Percentiles rank a stretch among this genome's conserved stretches.
Conservation (phyloP, 768 basidiomycete species). For the Myochromella boudieri region DNA sequence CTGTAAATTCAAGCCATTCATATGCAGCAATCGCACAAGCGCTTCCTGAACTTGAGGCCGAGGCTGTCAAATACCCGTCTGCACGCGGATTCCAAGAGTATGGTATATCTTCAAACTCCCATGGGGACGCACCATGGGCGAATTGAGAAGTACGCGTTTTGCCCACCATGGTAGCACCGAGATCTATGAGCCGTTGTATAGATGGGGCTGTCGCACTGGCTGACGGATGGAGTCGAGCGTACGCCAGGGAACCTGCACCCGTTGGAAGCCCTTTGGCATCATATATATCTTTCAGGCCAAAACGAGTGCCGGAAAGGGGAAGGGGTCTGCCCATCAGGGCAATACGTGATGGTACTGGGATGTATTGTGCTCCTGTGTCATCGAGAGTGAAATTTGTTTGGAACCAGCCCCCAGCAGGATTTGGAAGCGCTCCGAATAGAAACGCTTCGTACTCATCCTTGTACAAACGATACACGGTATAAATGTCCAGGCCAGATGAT, state of each 20-base stretch:
- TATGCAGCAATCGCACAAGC: slow-evolving; percentile 39
- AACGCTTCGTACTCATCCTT: slow-evolving; percentile 44
- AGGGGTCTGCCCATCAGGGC: slow-evolving; percentile 28
- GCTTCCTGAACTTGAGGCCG: slow-evolving; percentile 38
- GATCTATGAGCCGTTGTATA: slow-evolving; percentile 42
- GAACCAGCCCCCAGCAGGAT: slow-evolving; percentile 31
- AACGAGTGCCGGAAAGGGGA: slow-evolving; percentile 44
- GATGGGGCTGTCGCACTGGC: slow-evolving; percentile 37
- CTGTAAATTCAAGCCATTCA: slow-evolving; percentile 36
- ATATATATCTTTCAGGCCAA: slow-evolving; percentile 48
- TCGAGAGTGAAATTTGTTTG: slow-evolving; percentile 30
- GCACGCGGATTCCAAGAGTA: slow-evolving; percentile 39
- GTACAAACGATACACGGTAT: slow-evolving; percentile 36
- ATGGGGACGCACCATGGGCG: slow-evolving; percentile 44
- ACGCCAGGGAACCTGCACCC: slow-evolving; percentile 33
- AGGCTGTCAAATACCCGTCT: slow-evolving; percentile 35
- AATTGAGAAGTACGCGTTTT: slow-evolving; percentile 56
- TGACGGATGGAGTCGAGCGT: slow-evolving; percentile 30
- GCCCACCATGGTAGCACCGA: slow-evolving; percentile 51
- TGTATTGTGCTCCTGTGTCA: slow-evolving; percentile 26
- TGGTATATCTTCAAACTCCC: slow-evolving; percentile 35
- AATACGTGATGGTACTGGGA: slow-evolving; percentile 52
- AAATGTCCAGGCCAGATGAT: slow-evolving; percentile 12
- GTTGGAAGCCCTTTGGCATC: slow-evolving; percentile 33
- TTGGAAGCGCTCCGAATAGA: slow-evolving; percentile 41